A percentile compares a stretch with the other conserved stretches of the same genome.
These are phyloP conservation scores for Bocquillonia castaneifolia DNA, from an alignment of 441 rosid genomes.

Conservation along the genomic window DNA sequence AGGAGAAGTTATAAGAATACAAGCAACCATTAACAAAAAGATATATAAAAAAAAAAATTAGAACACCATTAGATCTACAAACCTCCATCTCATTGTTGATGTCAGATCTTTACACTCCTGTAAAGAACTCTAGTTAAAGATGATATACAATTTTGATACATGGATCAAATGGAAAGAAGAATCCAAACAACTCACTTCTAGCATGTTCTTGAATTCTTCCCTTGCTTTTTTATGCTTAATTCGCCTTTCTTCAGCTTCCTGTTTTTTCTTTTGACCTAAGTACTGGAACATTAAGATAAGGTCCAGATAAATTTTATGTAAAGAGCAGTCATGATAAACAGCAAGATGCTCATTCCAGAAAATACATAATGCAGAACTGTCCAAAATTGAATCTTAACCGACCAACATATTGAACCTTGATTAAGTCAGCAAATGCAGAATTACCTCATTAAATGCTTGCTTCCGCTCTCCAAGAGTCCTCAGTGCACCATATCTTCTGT, in stretches of 20 bases:
- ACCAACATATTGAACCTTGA: constrained; percentile 3
- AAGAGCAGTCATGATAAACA: constrained; percentile 5
- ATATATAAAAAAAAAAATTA: constrained; percentile 9
- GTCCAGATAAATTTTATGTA: constrained; percentile 2
- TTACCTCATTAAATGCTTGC: constrained; percentile 97
- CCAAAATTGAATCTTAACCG: constrained; percentile 6
- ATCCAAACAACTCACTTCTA: constrained; percentile 56
- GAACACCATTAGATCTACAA: constrained; percentile 32
- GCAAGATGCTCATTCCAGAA: neutral
- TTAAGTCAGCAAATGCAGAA: neutral
- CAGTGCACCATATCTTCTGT: constrained; percentile 83
- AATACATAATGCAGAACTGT: neutral
- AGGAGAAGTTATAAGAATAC: constrained; percentile 20
- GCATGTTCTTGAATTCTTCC: constrained; percentile 85
- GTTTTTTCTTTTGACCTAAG: constrained; percentile 87
- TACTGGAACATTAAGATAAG: constrained; percentile 39
- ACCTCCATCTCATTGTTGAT: constrained; percentile 87
- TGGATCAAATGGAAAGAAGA: neutral
- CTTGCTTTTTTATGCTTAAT: constrained; percentile 84
- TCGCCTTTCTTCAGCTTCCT: constrained; percentile 94
- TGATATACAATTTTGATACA: neutral
- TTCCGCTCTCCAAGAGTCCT: constrained; percentile 96
- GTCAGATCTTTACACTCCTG: constrained; percentile 84
- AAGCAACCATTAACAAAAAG: constrained; percentile 20
- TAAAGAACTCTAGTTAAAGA: constrained; percentile 16